phyloP scores from a whole-genome alignment of 495 filamentous ascomycete genomes.

The Daldinia grandis region DNA sequence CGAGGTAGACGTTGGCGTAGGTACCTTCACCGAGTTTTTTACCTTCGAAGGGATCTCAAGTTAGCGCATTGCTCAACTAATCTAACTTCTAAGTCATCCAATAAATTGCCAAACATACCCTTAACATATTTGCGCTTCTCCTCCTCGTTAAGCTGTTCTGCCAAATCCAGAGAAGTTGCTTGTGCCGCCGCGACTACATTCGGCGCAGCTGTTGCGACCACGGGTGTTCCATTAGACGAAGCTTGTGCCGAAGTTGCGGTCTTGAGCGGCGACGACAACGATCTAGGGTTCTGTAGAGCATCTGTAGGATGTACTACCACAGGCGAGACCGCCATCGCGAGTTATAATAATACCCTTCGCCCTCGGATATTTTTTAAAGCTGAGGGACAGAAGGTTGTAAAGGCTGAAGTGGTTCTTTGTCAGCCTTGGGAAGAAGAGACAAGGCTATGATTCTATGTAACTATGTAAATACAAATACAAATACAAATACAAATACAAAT shows the following conservation, averaged over 20 bases:
- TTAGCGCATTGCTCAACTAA: constrained; percentile 10
- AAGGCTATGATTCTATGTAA: constrained; percentile 27
- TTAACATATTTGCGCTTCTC: constrained; percentile 89
- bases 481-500: no score
- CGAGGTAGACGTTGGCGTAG: constrained; percentile 94
- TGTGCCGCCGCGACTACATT: constrained; percentile 33
- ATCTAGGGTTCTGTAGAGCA: constrained; percentile 32
- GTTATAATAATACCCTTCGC: not conserved
- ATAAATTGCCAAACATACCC: constrained; percentile 56
- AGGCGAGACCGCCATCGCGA: constrained; percentile 49
- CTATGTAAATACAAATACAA: no score
- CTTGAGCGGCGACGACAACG: constrained; percentile 47
- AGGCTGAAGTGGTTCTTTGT: constrained; percentile 3
- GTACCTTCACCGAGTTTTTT: constrained; percentile 95
- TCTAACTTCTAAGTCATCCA: not conserved
- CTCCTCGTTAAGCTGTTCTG: constrained; percentile 88
- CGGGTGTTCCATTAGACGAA: constrained; percentile 47
- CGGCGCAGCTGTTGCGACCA: constrained; percentile 39
- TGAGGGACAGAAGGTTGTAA: not conserved
- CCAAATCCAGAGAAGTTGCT: constrained; percentile 63
- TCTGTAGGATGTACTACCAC: constrained; percentile 40
- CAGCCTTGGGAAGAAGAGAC: constrained; percentile 20
- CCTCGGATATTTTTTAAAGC: not conserved
- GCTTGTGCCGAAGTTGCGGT: constrained; percentile 42
- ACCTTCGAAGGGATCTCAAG: constrained; percentile 55